These are phyloP conservation scores for Phytophthora hybrid DNA, from an alignment of 352 stramenopile genomes.

Conservation along the genomic window DNA sequence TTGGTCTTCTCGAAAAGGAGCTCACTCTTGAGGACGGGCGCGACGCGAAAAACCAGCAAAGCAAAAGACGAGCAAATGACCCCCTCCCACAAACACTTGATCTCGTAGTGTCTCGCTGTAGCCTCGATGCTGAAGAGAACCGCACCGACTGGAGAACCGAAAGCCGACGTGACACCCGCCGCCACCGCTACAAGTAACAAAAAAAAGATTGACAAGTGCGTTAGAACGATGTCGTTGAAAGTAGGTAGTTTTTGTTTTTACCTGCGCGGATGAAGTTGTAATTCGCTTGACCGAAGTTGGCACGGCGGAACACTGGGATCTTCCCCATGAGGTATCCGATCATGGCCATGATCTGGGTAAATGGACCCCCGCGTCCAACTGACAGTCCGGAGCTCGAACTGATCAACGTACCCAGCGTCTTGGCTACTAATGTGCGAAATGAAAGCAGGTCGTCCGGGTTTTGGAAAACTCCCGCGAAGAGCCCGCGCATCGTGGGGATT, in stretches of 20 bases:
- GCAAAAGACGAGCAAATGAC: constrained; percentile 86
- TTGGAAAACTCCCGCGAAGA: constrained; percentile 85
- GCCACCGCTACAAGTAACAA: constrained; percentile 57
- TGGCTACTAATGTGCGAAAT: constrained; percentile 71
- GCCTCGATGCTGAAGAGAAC: constrained; percentile 89
- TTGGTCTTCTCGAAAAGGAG: constrained; percentile 85
- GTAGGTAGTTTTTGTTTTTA: constrained; percentile 16
- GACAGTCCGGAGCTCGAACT: constrained; percentile 77
- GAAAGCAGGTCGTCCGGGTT: constrained; percentile 76
- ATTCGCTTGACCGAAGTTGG: constrained; percentile 79
- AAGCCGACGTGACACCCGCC: constrained; percentile 80
- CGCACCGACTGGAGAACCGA: constrained; percentile 78
- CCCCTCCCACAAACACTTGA: constrained; percentile 87
- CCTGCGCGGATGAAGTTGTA: constrained; percentile 77
- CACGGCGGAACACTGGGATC: constrained; percentile 71
- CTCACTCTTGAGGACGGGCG: constrained; percentile 78
- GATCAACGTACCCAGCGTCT: constrained; percentile 75
- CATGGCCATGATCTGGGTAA: constrained; percentile 82
- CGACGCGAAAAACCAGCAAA: constrained; percentile 79
- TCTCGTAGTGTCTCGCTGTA: constrained; percentile 84
- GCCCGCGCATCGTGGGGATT: constrained; percentile 80
- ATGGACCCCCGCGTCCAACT: constrained; percentile 74
- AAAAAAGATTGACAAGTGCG: neutral
- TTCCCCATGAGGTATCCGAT: constrained; percentile 78
- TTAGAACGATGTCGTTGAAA: no score